A percentile compares a stretch with the other conserved stretches of the same genome.
Conservation (phyloP, 306 rosid species). For the Rosa chinensis region DNA sequence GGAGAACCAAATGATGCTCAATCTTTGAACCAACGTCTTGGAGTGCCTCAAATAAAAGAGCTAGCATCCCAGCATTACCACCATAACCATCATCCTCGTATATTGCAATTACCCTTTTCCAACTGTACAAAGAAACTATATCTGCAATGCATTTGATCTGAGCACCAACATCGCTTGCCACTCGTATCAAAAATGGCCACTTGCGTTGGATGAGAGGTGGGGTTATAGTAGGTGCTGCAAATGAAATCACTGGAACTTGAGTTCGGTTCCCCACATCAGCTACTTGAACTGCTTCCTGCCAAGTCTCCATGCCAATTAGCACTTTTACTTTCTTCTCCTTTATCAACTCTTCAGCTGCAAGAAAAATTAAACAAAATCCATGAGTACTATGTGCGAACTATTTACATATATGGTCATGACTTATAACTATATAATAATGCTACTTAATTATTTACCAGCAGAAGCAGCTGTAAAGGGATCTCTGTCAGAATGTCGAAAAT, state of each 20-base stretch:
- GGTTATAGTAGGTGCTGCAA: constrained; percentile 39
- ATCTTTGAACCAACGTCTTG: constrained; percentile 41
- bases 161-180: constrained; percentile 33
- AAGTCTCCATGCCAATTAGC: constrained; percentile 49
- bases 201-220: constrained; percentile 33
- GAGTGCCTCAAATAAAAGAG: constrained; percentile 48
- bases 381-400: background rate
- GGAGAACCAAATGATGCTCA: constrained; percentile 48
- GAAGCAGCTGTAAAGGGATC: constrained; percentile 26
- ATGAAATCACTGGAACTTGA: constrained; percentile 48
- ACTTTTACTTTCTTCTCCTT: constrained; percentile 36
- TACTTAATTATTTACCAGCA: constrained; percentile 19
- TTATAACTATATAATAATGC: background rate
- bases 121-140: constrained; percentile 26
- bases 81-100: constrained; percentile 48
- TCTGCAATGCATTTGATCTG: constrained; percentile 54
- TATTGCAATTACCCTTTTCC: constrained; percentile 44
- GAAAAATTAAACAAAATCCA: background rate
- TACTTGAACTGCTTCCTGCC: constrained; percentile 61
- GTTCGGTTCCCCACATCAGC: constrained; percentile 47
- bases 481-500: constrained; percentile 9
- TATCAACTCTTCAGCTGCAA: constrained; percentile 50
- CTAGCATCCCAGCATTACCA: constrained; percentile 38
- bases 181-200: constrained; percentile 62
- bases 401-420: background rate